phyloP scores from a whole-genome alignment of 495 filamentous ascomycete genomes.

The Hypomontagnella submonticulosa region DNA sequence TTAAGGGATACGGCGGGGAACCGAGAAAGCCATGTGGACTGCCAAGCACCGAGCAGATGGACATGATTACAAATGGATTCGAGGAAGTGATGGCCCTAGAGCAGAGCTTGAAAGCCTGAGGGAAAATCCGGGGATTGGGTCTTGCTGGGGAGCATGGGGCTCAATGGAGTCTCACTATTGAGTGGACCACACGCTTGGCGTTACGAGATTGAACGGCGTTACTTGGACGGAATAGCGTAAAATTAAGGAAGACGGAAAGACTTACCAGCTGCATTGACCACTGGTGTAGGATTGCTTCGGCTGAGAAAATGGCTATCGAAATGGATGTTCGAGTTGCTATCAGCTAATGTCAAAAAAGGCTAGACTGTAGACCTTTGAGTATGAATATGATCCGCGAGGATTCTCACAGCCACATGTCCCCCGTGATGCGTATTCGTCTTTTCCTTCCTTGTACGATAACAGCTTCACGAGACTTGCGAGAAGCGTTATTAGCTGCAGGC shows the following conservation, averaged over 20 bases:
- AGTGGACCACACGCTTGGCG: constrained; percentile 37
- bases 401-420: constrained; percentile 20
- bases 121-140: constrained; percentile 26
- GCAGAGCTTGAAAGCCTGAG: constrained; percentile 33
- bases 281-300: constrained; percentile 13
- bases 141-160: constrained; percentile 27
- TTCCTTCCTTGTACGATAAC: constrained; percentile 13
- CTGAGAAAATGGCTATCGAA: constrained; percentile 23
- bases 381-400: constrained; percentile 35
- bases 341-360: constrained; percentile 13
- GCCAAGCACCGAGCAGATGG: constrained; percentile 63
- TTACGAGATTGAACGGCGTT: constrained; percentile 43
- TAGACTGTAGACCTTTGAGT: constrained; percentile 32
- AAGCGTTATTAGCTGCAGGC: constrained; percentile 21
- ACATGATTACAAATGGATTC: constrained; percentile 71
- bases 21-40: constrained; percentile 72
- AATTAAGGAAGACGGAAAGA: constrained; percentile 20
- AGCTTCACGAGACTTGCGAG: constrained; percentile 17
- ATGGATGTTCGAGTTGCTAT: constrained; percentile 18
- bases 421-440: constrained; percentile 10
- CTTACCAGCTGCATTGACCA: constrained; percentile 9
- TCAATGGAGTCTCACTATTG: constrained; percentile 20
- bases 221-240: constrained; percentile 34
- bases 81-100: constrained; percentile 64
- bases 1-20: constrained; percentile 79